phyloP scores from a whole-genome alignment of 192 early-diverging fungal species.

The Backusella parvicylindrica region DNA sequence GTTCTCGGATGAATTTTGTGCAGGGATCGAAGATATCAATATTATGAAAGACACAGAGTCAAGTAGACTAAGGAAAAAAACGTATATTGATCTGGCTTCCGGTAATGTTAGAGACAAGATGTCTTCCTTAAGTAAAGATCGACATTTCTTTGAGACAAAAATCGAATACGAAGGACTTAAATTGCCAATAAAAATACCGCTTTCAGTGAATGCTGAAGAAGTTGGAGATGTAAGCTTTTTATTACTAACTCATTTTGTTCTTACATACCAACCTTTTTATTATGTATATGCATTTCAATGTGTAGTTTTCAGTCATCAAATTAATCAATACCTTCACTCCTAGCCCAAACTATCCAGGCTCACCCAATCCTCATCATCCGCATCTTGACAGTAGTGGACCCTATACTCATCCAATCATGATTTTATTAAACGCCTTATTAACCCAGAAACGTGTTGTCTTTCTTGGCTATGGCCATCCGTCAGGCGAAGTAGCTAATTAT shows the following conservation, averaged over 20 bases:
- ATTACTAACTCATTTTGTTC: neutral
- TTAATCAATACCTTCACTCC: conserved; percentile 76
- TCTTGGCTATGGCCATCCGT: conserved; percentile 84
- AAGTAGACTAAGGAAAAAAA: conserved; percentile 39
- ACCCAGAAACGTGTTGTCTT: conserved; percentile 94
- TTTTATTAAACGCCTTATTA: conserved; percentile 86
- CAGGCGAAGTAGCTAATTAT: conserved; percentile 90
- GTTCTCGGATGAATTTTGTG: conserved; percentile 37
- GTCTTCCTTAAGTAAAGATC: conserved; percentile 70
- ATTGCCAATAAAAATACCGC: conserved; percentile 83
- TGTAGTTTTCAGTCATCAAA: conserved; percentile 78
- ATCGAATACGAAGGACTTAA: conserved; percentile 82
- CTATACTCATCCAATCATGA: conserved; percentile 80
- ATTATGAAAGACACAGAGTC: neutral
- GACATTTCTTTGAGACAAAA: conserved; percentile 84
- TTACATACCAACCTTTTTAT: neutral
- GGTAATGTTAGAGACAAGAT: conserved; percentile 40
- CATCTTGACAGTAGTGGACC: conserved; percentile 85
- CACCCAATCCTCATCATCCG: conserved; percentile 67
- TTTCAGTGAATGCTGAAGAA: conserved; percentile 85
- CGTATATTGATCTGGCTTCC: conserved; percentile 46
- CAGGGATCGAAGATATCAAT: conserved; percentile 13
- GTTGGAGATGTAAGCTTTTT: conserved; percentile 76
- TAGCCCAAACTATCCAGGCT: conserved; percentile 34
- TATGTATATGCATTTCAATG: neutral